A percentile compares a stretch with the other conserved stretches of the same genome.
phyloP scores from a whole-genome alignment of 2,329 filamentous ascomycete species.

The Fusarium mexicanum region DNA sequence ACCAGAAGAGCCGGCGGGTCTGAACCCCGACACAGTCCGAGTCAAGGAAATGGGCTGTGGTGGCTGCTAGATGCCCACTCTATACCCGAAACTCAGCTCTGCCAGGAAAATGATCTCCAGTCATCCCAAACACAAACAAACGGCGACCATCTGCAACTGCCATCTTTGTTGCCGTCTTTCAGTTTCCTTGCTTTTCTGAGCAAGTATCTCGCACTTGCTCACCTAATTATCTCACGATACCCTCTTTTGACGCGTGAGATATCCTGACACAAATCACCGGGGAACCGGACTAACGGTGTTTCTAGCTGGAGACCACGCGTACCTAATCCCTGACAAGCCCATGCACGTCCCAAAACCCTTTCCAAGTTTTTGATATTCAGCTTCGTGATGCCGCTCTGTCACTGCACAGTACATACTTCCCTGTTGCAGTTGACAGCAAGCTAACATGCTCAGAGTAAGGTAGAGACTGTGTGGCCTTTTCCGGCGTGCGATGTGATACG shows the following conservation, averaged over 20 bases:
- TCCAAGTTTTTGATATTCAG: slow-evolving; percentile 11
- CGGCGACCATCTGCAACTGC: not conserved
- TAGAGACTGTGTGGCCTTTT: not conserved
- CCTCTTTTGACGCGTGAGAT: not conserved
- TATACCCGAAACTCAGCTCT: slow-evolving; percentile 8
- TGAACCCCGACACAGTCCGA: not conserved
- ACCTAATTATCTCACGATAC: slow-evolving; percentile 6
- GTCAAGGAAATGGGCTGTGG: not conserved
- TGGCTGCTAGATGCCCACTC: slow-evolving; percentile 2
- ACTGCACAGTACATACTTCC: not conserved
- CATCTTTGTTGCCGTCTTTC: not conserved
- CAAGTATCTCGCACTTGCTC: not conserved
- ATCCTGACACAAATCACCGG: not conserved
- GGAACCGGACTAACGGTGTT: not conserved
- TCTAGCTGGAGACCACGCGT: slow-evolving; percentile 7
- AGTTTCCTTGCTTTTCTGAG: not conserved
- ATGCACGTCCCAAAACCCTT: not conserved
- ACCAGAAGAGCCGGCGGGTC: not conserved
- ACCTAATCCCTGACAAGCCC: slow-evolving; percentile 2
- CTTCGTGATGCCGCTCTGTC: not conserved
- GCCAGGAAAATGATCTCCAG: slow-evolving; percentile 22
- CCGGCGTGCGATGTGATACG: not conserved
- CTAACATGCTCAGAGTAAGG: not conserved
- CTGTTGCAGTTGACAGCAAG: not conserved
- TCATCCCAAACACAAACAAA: slow-evolving; percentile 4